phyloP scores from a whole-genome alignment of 2,329 filamentous ascomycete species.

The Arthrobotrys conoides region DNA sequence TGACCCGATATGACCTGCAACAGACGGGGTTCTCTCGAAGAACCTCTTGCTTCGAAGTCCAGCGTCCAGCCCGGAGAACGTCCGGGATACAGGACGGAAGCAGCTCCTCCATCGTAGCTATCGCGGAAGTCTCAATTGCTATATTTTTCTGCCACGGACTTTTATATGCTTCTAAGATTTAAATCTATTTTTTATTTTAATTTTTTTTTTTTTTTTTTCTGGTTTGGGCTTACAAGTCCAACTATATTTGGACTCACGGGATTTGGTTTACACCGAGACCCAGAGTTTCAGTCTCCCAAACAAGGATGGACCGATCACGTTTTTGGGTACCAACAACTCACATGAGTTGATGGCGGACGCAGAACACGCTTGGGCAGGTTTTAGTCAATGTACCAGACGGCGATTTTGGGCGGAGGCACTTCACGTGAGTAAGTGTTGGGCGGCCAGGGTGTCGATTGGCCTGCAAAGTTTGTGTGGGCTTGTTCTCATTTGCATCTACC shows the following conservation, averaged over 20 bases:
- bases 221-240: slow-evolving; percentile 15
- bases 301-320: slow-evolving; percentile 61
- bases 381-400: slow-evolving; percentile 58
- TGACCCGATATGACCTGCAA: slow-evolving; percentile 61
- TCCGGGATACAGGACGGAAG: slow-evolving; percentile 36
- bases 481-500: not conserved
- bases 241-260: slow-evolving; percentile 57
- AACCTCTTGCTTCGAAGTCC: slow-evolving; percentile 51
- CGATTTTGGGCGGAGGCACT: slow-evolving; percentile 56
- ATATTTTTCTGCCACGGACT: slow-evolving; percentile 34
- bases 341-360: slow-evolving; percentile 61
- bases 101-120: slow-evolving; percentile 43
- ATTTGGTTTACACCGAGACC: slow-evolving; percentile 60
- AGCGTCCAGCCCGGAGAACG: slow-evolving; percentile 39
- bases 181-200: too few relatives aligned
- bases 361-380: slow-evolving; percentile 60
- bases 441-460: slow-evolving; percentile 59
- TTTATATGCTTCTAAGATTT: slow-evolving; percentile 55
- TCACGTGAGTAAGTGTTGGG: slow-evolving; percentile 58
- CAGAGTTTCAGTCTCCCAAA: slow-evolving; percentile 60
- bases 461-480: slow-evolving; percentile 51
- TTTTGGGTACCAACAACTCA: slow-evolving; percentile 61
- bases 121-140: slow-evolving; percentile 34
- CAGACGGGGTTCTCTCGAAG: slow-evolving; percentile 44
- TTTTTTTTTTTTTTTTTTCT: too few relatives aligned